Base-by-base conservation (phyloP, 2,329 filamentous ascomycete genomes). In the Botrytis aclada region DNA sequence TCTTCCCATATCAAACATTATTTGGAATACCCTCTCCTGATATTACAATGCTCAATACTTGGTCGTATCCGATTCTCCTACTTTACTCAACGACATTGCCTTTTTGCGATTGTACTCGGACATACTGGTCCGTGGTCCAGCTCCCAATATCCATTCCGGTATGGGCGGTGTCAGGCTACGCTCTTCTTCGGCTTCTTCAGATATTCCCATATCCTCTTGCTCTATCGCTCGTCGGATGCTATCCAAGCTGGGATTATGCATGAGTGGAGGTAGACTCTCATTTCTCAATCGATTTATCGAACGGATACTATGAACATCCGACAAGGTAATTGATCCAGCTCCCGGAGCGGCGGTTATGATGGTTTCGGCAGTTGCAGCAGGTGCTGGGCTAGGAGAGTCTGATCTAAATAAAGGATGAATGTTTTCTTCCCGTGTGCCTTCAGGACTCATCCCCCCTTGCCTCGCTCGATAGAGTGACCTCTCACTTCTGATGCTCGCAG, bases 371-470 rank as follows among this genome's bases (percentile, higher is more conserved):
- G 90, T 92, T 1, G 87, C 86, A 9, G 88, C 82, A 0, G 92
- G 88, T 1, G 91, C 89, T 12, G 91, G 91, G 1, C 85, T 86
- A 0, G 90, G 90, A 58, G 89, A 92, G 79, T 93, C 91, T 9
- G 90, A 90, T 74, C 92, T 87, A 83, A 95, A 94, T 4, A 95
- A 85, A 14, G 92, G 92, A 80, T 95, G 92, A 63, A 94, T 94
- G 79, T 94, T 89, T 5, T 89, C 85, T 80, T 94, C 91, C 25
- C 76, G 67, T 41, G 82, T 83, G 66, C 82, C 84, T 9, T 79
- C 80, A 39, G 83, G 81, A 63, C 75, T 78, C 61, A 63, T 71
- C 18, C 61, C 73, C 37, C 75, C 72, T 3, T 63, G 71, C 37
- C 76, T 73, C 18, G 67, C 58, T 45, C 63, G 69, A 54, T 29